Percentiles rank a stretch among this genome's conserved stretches.
These are phyloP conservation scores for Hapsidospora chrysogenum DNA, from an alignment of 495 filamentous ascomycete species.

Conservation along the genomic window DNA sequence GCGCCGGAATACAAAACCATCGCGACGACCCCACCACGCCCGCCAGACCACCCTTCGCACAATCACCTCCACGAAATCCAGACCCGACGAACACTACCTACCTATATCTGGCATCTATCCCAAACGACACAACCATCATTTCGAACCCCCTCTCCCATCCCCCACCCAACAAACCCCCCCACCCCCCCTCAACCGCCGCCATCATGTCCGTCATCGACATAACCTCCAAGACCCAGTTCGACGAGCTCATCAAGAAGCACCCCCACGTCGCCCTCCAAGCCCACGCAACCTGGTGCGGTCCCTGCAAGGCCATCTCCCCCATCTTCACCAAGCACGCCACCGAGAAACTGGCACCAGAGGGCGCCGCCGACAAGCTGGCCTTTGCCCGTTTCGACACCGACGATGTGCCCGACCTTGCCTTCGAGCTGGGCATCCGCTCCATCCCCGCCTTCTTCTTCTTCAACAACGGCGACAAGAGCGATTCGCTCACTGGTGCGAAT, in stretches of 20 bases:
- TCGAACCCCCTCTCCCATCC: too few species aligned
- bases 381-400: conserved; percentile 48
- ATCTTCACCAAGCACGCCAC: conserved; percentile 34
- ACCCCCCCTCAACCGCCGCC: background rate
- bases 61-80: too few species aligned
- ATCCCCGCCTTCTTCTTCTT: conserved; percentile 82
- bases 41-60: too few species aligned
- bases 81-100: too few species aligned
- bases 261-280: conserved; percentile 30
- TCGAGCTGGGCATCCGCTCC: conserved; percentile 29
- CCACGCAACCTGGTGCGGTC: conserved; percentile 48
- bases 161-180: too few species aligned
- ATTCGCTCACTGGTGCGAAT: conserved; percentile 19
- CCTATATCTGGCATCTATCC: too few species aligned
- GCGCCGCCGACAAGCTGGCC: too few species aligned
- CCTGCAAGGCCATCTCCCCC: conserved; percentile 52
- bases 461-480: conserved; percentile 52
- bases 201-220: conserved; percentile 10
- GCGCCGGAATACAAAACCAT: too few species aligned
- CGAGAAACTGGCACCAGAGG: conserved; percentile 19
- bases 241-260: conserved; percentile 13
- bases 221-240: conserved; percentile 13
- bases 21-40: too few species aligned
- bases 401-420: conserved; percentile 26
- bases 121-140: too few species aligned